Conservation (phyloP, 768 basidiomycete species). For the Rhodotorula kratochvilovae region DNA sequence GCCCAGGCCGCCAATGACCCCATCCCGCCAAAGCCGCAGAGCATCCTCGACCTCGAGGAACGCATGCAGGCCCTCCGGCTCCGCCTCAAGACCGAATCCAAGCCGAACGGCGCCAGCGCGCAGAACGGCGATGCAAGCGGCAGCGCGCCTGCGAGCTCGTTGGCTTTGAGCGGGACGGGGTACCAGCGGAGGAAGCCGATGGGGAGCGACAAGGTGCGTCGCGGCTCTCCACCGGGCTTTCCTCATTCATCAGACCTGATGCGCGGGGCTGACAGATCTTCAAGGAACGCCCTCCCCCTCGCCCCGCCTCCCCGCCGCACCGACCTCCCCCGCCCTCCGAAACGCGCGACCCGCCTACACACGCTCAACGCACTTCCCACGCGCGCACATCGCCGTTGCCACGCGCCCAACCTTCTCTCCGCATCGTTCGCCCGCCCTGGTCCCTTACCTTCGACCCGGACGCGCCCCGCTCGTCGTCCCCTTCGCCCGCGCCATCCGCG, state of each 20-base stretch:
- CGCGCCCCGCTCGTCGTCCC: neutral
- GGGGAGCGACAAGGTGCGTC: conserved; percentile 16
- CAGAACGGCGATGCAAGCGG: too few species aligned
- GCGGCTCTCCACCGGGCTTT: neutral
- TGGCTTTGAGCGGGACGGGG: neutral
- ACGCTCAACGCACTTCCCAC: neutral
- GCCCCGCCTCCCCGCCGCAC: neutral
- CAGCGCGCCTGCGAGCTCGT: neutral
- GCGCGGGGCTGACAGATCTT: neutral
- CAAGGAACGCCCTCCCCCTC: neutral
- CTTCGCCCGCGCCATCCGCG: neutral
- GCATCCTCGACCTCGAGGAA: neutral
- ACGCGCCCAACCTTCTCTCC: neutral
- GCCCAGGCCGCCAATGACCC: neutral
- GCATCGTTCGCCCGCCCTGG: neutral
- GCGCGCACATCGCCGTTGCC: neutral
- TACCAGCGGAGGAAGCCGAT: conserved; percentile 22
- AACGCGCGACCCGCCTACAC: neutral
- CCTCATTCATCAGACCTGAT: neutral
- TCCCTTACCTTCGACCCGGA: neutral
- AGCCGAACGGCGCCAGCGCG: neutral
- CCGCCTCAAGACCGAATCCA: neutral
- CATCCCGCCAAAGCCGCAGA: neutral
- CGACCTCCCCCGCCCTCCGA: neutral
- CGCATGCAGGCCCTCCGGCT: conserved; percentile 1